Base-by-base conservation (phyloP, 129 eudicot species). In the Smallanthus sonchifolius region DNA sequence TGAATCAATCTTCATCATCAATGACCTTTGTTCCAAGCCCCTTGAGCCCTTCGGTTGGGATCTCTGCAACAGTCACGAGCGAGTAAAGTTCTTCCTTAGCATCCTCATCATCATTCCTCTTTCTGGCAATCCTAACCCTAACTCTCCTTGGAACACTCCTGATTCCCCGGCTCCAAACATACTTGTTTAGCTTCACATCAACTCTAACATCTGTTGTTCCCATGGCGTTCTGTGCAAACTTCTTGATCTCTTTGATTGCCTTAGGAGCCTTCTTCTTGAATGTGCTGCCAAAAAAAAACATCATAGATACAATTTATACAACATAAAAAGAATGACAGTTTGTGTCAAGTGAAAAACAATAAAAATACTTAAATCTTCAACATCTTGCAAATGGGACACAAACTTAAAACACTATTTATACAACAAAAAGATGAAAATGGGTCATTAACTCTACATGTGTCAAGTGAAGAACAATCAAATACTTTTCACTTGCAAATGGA, bases 261-360 rank as follows among this genome's bases (percentile, higher is more conserved):
- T 88, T 88, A 2, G 92, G 92, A 1, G 92, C 92, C 87, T 87
- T 87, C 92, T 87, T 87, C 79, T 87, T 84, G 74, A 87, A 87
- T 54, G 92, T 79, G 64, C 79, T 79, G 52, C 38, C 16, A 47
- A 52, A n/a, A 6, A 51, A 30, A 69, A 13, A 38, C 2, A 37
- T 47, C 10, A 2, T 42, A 38, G 42, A 38, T 38, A 0, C 42
- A 42, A 42, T 42, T 42, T 42, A 15, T 15, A 49, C 1, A 49
- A 49, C 17, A 49, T 5, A 49, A 15, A 15, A n/a, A 24, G 30
- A 1, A 24, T 24, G 30, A 24, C 30, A 24, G 30, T 24, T 24
- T 24, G 30, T 24, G 30, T 24, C 30, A 24, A 24, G 30, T 24
- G 30, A 24, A 24, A 24, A 24, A 24, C 30, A 24, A 24, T 24